Evolutionary conservation across 768 basidiomycete genomes (phyloP).

Genomic region (Dentipellis sp.): DNA sequence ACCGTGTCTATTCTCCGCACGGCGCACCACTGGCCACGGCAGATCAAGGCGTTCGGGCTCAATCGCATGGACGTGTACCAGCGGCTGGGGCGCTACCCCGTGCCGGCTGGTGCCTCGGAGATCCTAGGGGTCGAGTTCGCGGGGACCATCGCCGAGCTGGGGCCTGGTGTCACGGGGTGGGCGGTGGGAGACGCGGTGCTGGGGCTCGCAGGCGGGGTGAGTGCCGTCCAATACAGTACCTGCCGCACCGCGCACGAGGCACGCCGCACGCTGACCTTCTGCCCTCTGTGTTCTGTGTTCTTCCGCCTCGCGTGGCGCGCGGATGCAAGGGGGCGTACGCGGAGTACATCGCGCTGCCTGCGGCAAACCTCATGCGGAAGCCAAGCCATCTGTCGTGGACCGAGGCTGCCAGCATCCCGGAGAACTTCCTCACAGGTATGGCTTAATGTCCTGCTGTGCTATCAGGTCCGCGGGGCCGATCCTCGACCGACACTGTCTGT

Average conservation of each 20-base stretch:
- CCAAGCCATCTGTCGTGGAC: constrained; percentile 68
- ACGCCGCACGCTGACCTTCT: background rate
- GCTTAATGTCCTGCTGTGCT: background rate
- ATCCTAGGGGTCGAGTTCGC: constrained; percentile 89
- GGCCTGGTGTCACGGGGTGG: constrained; percentile 26
- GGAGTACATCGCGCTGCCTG: constrained; percentile 64
- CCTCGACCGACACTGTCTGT: background rate
- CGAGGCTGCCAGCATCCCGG: constrained; percentile 83
- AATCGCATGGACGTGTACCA: constrained; percentile 82
- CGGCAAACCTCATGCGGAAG: constrained; percentile 65
- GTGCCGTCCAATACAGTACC: constrained; percentile 17
- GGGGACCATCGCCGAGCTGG: constrained; percentile 41
- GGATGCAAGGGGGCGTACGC: constrained; percentile 75
- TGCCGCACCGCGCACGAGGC: background rate
- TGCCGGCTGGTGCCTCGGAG: constrained; percentile 63
- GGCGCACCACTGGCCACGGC: background rate
- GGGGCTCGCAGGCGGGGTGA: constrained; percentile 73
- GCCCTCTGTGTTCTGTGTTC: background rate
- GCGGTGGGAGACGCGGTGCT: constrained; percentile 76
- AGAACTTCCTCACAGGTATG: constrained; percentile 80
- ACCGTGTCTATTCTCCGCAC: background rate
- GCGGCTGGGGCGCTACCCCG: constrained; percentile 58
- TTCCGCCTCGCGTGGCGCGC: background rate
- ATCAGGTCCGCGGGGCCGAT: background rate
- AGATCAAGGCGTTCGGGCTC: constrained; percentile 81